These are phyloP conservation scores for Calonectria honghensis DNA, from an alignment of 2,329 filamentous ascomycete species.

Conservation along the genomic window DNA sequence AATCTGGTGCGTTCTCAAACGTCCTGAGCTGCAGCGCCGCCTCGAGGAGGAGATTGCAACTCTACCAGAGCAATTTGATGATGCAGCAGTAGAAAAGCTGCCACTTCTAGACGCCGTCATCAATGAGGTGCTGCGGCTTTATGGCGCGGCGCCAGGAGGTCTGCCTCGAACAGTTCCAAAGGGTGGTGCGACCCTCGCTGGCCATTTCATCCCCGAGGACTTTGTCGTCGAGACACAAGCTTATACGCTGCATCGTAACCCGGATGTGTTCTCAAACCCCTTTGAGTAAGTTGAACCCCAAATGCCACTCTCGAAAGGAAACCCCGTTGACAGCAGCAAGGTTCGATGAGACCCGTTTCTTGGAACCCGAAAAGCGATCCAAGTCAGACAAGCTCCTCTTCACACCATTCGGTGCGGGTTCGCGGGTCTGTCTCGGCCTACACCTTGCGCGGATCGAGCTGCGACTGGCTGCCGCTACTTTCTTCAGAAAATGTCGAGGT, in stretches of 20 bases:
- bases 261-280: slow-evolving; percentile 18
- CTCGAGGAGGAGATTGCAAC: slow-evolving; percentile 34
- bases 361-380: not conserved
- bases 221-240: slow-evolving; percentile 40
- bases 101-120: slow-evolving; percentile 40
- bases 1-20: slow-evolving; percentile 41
- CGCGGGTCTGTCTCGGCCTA: slow-evolving; percentile 41
- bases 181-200: slow-evolving; percentile 5
- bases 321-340: not conserved
- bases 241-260: slow-evolving; percentile 37
- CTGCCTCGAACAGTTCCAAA: slow-evolving; percentile 34
- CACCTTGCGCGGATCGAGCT: slow-evolving; percentile 46
- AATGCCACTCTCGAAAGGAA: accelerated
- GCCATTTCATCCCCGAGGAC: slow-evolving; percentile 20
- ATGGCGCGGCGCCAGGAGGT: slow-evolving; percentile 43
- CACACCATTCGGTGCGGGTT: slow-evolving; percentile 40
- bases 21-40: not conserved
- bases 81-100: slow-evolving; percentile 17
- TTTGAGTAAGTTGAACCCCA: not conserved
- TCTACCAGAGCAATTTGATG: slow-evolving; percentile 20
- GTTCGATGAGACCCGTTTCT: slow-evolving; percentile 25
- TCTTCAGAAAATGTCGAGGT: slow-evolving; percentile 42
- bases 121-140: slow-evolving; percentile 41
- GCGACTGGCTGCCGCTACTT: slow-evolving; percentile 33
- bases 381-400: slow-evolving; percentile 6